Conservation (phyloP, 768 basidiomycete genomes). For the Panellus pusillus region DNA sequence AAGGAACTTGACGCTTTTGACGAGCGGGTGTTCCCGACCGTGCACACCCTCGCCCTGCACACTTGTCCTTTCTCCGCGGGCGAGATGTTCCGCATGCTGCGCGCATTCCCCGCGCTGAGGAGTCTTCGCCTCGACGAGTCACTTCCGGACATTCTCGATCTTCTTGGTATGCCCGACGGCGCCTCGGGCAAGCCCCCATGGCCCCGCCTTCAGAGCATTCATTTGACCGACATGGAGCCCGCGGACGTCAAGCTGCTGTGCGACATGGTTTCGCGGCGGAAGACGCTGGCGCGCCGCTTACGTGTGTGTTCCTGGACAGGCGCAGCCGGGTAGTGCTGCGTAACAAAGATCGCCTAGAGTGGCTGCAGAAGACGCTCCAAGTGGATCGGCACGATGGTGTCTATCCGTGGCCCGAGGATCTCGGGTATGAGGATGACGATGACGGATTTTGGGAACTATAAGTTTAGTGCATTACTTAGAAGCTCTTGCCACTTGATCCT, state of each 20-base stretch:
- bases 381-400: constrained; percentile 31
- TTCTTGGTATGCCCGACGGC: constrained; percentile 28
- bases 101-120: constrained; percentile 36
- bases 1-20: constrained; percentile 37
- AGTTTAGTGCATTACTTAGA: background rate
- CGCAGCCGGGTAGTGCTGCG: constrained; percentile 36
- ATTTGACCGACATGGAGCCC: constrained; percentile 32
- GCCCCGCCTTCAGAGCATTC: constrained; percentile 36
- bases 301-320: constrained; percentile 34
- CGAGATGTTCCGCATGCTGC: constrained; percentile 33
- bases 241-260: constrained; percentile 33
- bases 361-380: constrained; percentile 26
- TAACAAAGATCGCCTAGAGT: constrained; percentile 21
- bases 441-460: constrained; percentile 27
- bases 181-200: constrained; percentile 26
- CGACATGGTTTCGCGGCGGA: constrained; percentile 30
- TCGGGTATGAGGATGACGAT: constrained; percentile 38
- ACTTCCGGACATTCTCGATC: constrained; percentile 29
- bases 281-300: constrained; percentile 21
- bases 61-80: constrained; percentile 33
- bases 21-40: constrained; percentile 30
- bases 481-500: no score
- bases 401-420: constrained; percentile 40
- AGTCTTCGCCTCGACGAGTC: constrained; percentile 36
- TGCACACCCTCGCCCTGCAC: constrained; percentile 35